Evolutionary conservation across 441 rosid species (phyloP).

Genomic region (Eutrema salsugineum): DNA sequence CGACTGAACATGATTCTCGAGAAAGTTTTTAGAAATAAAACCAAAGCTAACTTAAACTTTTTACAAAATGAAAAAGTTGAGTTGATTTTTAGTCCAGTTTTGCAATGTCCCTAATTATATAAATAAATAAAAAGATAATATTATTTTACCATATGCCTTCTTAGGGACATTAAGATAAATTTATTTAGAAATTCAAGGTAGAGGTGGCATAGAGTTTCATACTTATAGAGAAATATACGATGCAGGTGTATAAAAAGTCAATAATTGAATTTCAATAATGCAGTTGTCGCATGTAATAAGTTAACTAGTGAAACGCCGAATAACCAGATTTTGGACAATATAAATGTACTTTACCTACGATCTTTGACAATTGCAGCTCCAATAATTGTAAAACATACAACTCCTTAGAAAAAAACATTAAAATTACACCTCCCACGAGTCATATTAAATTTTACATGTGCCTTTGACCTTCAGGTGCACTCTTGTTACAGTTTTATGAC

Average conservation of each 20-base stretch:
- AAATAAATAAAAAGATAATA: background rate
- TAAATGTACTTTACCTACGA: conserved; percentile 33
- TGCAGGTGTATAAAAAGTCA: conserved; percentile 3
- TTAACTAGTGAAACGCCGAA: conserved; percentile 26
- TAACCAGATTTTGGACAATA: conserved; percentile 16
- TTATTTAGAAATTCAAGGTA: background rate
- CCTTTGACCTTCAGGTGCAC: conserved; percentile 25
- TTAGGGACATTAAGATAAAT: background rate
- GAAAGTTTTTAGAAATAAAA: background rate
- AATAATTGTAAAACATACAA: background rate
- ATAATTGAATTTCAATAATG: conserved; percentile 15
- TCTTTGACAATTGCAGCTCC: conserved; percentile 26
- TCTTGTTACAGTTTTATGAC: background rate
- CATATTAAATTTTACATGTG: conserved; percentile 28
- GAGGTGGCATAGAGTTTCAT: background rate
- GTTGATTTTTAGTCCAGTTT: background rate
- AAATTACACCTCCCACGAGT: conserved; percentile 9
- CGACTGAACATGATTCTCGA: background rate
- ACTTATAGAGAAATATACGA: background rate
- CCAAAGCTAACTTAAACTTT: background rate
- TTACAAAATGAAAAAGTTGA: background rate
- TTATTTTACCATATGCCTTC: background rate
- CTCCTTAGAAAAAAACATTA: background rate
- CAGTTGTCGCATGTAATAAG: conserved; percentile 21
- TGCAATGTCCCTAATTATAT: background rate